These are phyloP conservation scores for Anaeromyces robustus DNA, from an alignment of 192 early-diverging fungal species.

Conservation along the genomic window DNA sequence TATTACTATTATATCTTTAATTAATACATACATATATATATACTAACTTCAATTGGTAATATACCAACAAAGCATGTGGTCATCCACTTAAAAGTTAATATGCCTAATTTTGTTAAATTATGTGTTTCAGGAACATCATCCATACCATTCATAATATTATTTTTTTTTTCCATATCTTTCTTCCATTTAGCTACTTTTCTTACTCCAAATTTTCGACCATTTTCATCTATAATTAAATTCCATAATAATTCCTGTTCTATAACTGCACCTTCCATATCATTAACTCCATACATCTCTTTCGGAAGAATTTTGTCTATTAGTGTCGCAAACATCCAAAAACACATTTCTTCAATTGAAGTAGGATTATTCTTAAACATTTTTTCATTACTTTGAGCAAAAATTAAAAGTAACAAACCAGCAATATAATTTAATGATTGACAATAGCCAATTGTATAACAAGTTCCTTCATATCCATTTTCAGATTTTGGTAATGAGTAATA, in stretches of 20 bases:
- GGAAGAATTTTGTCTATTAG: conserved; percentile 60
- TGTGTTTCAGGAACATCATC: conserved; percentile 48
- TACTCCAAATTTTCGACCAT: conserved; percentile 24
- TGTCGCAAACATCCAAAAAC: conserved; percentile 66
- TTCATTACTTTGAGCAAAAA: conserved; percentile 13
- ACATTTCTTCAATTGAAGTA: conserved; percentile 43
- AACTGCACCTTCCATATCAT: conserved; percentile 51
- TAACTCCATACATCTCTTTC: conserved; percentile 53
- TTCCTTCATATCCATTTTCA: conserved; percentile 4
- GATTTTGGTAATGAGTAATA: conserved; percentile 26
- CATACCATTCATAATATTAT: conserved; percentile 12
- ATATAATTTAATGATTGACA: conserved; percentile 73
- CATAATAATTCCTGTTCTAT: conserved; percentile 53
- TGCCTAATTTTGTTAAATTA: background rate
- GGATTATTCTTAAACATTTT: background rate
- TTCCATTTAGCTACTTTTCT: conserved; percentile 25
- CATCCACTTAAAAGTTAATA: conserved; percentile 66
- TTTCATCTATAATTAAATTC: conserved; percentile 20
- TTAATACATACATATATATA: background rate
- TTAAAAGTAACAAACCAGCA: conserved; percentile 53
- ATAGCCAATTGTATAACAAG: conserved; percentile 48
- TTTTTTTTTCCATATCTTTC: conserved; percentile 11
- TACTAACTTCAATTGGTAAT: conserved; percentile 48
- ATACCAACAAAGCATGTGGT: conserved; percentile 64
- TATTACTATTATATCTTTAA: no score